A percentile compares a stretch with the other conserved stretches of the same genome.
These are phyloP conservation scores for Fusarium miscanthi DNA, from an alignment of 2,329 filamentous ascomycete genomes.

Conservation along the genomic window DNA sequence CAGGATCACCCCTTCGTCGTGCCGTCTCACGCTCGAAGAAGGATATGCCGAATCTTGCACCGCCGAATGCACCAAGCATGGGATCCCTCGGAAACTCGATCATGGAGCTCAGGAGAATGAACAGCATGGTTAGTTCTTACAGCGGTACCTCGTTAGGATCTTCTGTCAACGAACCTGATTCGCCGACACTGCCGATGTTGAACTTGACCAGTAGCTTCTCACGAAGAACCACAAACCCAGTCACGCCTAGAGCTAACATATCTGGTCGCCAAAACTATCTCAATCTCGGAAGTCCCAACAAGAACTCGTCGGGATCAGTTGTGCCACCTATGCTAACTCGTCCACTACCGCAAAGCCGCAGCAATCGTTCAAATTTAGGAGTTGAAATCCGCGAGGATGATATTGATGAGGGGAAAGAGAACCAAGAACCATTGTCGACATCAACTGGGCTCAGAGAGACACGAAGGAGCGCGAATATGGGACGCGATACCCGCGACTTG, in stretches of 20 bases:
- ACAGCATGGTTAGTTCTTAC: conserved; percentile 61
- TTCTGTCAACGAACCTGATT: conserved; percentile 46
- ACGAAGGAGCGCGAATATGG: conserved; percentile 34
- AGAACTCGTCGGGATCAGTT: conserved; percentile 8
- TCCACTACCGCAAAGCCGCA: conserved; percentile 19
- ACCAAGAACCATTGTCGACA: conserved; percentile 29
- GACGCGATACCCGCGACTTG: conserved; percentile 38
- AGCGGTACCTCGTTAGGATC: conserved; percentile 55
- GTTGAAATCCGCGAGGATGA: conserved; percentile 40
- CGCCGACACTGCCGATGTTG: conserved; percentile 55
- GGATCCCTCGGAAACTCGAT: conserved; percentile 56
- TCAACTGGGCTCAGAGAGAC: conserved; percentile 31
- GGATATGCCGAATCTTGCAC: conserved; percentile 19
- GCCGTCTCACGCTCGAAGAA: conserved; percentile 27
- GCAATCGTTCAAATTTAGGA: conserved; percentile 24
- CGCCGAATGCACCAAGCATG: conserved; percentile 7
- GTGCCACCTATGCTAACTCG: neutral
- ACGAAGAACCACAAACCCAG: conserved; percentile 43
- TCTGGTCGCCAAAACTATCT: conserved; percentile 61
- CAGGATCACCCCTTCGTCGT: conserved; percentile 41
- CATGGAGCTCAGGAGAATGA: conserved; percentile 67
- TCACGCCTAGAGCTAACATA: conserved; percentile 44
- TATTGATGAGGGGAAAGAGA: conserved; percentile 45
- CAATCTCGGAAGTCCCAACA: conserved; percentile 52
- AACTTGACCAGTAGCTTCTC: conserved; percentile 52